phyloP scores from a whole-genome alignment of 139 green algal species.

The Chlamydomonas eustigma region DNA sequence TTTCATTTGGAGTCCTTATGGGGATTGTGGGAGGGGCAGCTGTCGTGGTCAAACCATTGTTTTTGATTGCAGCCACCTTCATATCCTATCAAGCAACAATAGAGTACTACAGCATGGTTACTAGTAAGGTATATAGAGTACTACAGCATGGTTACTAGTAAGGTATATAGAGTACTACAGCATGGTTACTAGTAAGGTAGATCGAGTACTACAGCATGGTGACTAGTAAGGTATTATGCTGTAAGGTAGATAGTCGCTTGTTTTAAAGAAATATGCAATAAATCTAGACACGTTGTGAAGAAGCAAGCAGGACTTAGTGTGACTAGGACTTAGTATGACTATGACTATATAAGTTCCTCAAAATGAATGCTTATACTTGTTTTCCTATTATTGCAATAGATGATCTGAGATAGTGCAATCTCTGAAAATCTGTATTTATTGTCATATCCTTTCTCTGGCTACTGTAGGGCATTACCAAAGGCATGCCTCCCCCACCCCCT shows the following conservation, averaged over 20 bases:
- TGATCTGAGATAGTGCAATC: no score
- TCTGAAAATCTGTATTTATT: no score
- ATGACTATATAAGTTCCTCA: no score
- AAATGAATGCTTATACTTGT: no score
- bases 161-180: constrained; percentile 63
- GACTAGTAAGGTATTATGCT: constrained; percentile 46
- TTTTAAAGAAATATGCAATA: no score
- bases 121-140: constrained; percentile 60
- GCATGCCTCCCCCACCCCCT: constrained; percentile 59
- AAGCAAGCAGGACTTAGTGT: no score
- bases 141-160: constrained; percentile 61
- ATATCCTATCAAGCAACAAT: constrained; percentile 65
- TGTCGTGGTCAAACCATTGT: constrained; percentile 16
- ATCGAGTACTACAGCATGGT: constrained; percentile 69
- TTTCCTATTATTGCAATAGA: no score
- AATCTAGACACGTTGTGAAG: no score
- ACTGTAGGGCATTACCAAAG: constrained; percentile 42
- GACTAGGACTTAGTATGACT: no score
- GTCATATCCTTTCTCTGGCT: neutral
- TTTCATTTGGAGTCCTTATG: constrained; percentile 1
- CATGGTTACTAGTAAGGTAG: constrained; percentile 55
- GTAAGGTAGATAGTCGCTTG: no score
- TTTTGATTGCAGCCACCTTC: constrained; percentile 48
- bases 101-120: constrained; percentile 70
- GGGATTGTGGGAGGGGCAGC: neutral